Evolutionary conservation across 2,329 filamentous ascomycete species (phyloP).

Genomic region (Fusarium transvaalense): DNA sequence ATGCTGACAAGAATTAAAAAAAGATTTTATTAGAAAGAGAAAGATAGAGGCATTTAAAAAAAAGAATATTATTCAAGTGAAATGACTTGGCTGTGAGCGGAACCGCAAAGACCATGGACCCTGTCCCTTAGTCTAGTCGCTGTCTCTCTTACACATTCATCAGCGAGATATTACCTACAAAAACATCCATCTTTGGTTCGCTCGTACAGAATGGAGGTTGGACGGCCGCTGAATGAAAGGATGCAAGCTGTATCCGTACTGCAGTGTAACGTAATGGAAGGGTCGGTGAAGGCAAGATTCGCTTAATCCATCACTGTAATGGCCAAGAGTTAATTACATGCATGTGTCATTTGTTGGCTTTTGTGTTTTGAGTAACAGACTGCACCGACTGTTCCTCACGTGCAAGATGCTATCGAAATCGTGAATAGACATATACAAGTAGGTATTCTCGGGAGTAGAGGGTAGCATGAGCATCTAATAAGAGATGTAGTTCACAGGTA

Average conservation of each 20-base stretch:
- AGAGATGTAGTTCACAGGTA: background rate
- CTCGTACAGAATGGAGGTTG: conserved; percentile 16
- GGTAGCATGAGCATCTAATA: background rate
- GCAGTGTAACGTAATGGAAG: conserved; percentile 4
- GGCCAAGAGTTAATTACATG: conserved; percentile 14
- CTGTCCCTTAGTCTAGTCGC: background rate
- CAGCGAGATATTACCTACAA: background rate
- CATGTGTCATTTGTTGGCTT: conserved; percentile 4
- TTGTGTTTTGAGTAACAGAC: conserved; percentile 17
- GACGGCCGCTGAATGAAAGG: conserved; percentile 8
- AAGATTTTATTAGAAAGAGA: background rate
- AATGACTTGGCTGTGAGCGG: conserved; percentile 21
- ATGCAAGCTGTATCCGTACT: conserved; percentile 16
- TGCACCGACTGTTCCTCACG: conserved; percentile 32
- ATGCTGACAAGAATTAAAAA: conserved; percentile 1
- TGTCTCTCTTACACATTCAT: background rate
- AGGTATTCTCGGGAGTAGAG: background rate
- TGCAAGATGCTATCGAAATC: background rate
- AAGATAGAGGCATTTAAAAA: background rate
- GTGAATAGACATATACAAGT: background rate
- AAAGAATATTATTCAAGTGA: background rate
- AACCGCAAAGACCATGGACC: conserved; percentile 25
- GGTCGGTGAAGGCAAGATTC: conserved; percentile 20
- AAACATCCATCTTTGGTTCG: conserved; percentile 13
- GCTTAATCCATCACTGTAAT: conserved; percentile 23